Conservation (phyloP, 768 basidiomycete genomes). For the Lentinula lateritia region DNA sequence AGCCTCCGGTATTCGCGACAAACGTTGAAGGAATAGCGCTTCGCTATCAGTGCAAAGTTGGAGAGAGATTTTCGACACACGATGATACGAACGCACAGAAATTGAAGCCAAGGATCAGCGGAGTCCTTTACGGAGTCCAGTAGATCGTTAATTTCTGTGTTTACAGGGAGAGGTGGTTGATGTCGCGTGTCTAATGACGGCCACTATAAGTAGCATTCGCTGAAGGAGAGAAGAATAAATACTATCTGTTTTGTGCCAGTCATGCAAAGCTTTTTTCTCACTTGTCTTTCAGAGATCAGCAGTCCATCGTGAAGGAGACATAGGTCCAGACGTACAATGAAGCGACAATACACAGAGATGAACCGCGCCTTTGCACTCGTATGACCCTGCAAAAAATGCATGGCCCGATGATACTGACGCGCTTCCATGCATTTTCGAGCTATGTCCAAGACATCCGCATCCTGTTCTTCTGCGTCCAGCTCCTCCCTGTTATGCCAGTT, state of each 20-base stretch:
- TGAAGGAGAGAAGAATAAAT: background rate
- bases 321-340: background rate
- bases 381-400: background rate
- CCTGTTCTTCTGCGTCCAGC: background rate
- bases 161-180: constrained; percentile 46
- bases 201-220: background rate
- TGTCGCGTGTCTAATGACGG: constrained; percentile 35
- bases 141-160: constrained; percentile 37
- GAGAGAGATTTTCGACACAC: background rate
- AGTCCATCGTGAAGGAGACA: background rate
- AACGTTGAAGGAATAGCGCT: constrained; percentile 55
- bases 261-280: constrained; percentile 5
- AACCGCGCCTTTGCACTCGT: constrained; percentile 2
- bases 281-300: constrained; percentile 1
- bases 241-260: constrained; percentile 7
- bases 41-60: constrained; percentile 34
- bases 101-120: constrained; percentile 59
- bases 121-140: constrained; percentile 36
- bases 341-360: background rate
- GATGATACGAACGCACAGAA: constrained; percentile 41
- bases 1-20: constrained; percentile 55
- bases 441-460: constrained; percentile 1
- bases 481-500: background rate
- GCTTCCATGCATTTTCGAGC: constrained; percentile 3
- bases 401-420: constrained; percentile 1